Conservation (phyloP, 495 filamentous ascomycete species). For the Oleoguttula mirabilis region DNA sequence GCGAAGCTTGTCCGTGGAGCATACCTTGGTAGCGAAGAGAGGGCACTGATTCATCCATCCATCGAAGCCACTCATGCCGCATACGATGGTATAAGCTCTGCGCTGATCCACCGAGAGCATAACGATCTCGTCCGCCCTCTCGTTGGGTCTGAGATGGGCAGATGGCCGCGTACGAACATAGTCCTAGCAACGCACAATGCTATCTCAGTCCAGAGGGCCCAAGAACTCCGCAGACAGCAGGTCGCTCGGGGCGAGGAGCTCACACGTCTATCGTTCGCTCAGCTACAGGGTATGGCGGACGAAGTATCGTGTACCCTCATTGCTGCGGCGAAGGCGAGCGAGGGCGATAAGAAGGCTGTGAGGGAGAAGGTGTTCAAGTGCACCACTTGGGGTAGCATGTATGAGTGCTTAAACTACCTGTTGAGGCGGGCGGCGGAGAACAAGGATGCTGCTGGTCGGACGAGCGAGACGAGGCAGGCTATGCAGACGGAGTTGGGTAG, state of each 20-base stretch:
- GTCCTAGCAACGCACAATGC: slow-evolving; percentile 89
- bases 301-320: slow-evolving; percentile 80
- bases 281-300: slow-evolving; percentile 95
- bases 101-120: slow-evolving; percentile 39
- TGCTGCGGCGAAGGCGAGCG: slow-evolving; percentile 32
- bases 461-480: slow-evolving; percentile 59
- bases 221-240: slow-evolving; percentile 45
- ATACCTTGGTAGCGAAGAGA: slow-evolving; percentile 70
- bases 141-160: slow-evolving; percentile 22
- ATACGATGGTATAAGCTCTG: slow-evolving; percentile 51
- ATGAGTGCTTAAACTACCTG: slow-evolving; percentile 90
- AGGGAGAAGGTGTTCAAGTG: slow-evolving; percentile 65
- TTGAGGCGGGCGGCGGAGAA: slow-evolving; percentile 82
- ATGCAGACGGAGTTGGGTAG: slow-evolving; percentile 60
- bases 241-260: slow-evolving; percentile 31
- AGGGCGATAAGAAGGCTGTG: slow-evolving; percentile 20
- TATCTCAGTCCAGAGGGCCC: slow-evolving; percentile 62
- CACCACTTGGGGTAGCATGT: slow-evolving; percentile 78
- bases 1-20: slow-evolving; percentile 89
- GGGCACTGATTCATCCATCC: slow-evolving; percentile 62
- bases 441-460: slow-evolving; percentile 70
- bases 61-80: slow-evolving; percentile 69
- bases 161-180: slow-evolving; percentile 54
- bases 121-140: slow-evolving; percentile 38
- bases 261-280: slow-evolving; percentile 65